Evolutionary conservation across 768 basidiomycete genomes (phyloP).

Genomic region (Tulasnella sp.): DNA sequence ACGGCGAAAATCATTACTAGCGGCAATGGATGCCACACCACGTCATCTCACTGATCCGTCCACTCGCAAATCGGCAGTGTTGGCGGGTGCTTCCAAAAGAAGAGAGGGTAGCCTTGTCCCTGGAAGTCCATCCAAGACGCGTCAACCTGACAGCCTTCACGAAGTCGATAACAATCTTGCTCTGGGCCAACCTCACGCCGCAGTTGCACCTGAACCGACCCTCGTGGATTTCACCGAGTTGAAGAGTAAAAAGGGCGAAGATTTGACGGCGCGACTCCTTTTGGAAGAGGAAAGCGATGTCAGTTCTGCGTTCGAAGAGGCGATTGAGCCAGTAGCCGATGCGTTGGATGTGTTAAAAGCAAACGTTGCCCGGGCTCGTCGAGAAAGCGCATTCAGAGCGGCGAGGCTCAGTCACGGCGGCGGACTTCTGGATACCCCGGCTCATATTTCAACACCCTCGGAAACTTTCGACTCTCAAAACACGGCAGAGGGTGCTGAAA

Average conservation of each 20-base stretch:
- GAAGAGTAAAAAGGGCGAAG: not conserved
- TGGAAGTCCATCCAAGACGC: not conserved
- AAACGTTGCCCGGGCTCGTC: slow-evolving; percentile 11
- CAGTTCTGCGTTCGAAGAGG: slow-evolving; percentile 6
- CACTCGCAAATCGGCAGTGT: not conserved
- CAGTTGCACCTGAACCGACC: not conserved
- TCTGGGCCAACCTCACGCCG: not conserved
- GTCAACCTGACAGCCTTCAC: not conserved
- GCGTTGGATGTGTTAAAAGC: slow-evolving; percentile 11
- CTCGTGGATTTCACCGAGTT: not conserved
- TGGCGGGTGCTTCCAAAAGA: not conserved
- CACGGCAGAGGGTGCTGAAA: not conserved
- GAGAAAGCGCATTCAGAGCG: slow-evolving; percentile 18
- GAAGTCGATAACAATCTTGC: not conserved
- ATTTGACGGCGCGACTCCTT: not conserved
- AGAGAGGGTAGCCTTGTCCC: slow-evolving; percentile 10
- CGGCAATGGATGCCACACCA: slow-evolving; percentile 23
- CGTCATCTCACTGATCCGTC: slow-evolving; percentile 13
- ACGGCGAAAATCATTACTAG: slow-evolving; percentile 24
- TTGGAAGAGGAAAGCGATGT: slow-evolving; percentile 14
- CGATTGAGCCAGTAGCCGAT: not conserved
- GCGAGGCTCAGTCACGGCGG: slow-evolving; percentile 22
- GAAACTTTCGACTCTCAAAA: not conserved
- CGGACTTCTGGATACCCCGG: not conserved
- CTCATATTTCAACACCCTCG: not conserved